These are phyloP conservation scores for Ophiostoma australiae DNA, from an alignment of 2,329 filamentous ascomycete species.

Conservation along the genomic window DNA sequence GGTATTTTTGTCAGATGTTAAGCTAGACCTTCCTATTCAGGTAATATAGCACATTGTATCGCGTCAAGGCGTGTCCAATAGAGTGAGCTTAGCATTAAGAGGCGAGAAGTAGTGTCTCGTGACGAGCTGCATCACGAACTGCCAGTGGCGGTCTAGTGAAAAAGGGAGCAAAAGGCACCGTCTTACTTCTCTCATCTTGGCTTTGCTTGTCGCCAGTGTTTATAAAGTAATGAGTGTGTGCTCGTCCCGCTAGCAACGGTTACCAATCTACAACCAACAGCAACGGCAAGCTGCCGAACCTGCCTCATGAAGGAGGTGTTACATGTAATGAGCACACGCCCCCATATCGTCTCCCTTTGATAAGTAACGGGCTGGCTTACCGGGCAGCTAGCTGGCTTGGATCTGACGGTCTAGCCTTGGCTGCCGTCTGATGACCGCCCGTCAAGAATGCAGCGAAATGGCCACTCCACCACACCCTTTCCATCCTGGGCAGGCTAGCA, in stretches of 20 bases:
- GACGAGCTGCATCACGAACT: background rate
- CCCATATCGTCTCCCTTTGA: background rate
- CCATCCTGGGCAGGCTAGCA: conserved; percentile 5
- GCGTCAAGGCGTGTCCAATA: background rate
- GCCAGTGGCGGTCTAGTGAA: background rate
- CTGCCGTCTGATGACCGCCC: background rate
- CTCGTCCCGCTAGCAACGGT: too few relatives aligned
- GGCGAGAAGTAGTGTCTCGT: background rate
- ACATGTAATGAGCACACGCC: background rate
- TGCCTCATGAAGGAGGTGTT: background rate
- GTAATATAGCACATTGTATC: conserved; percentile 5
- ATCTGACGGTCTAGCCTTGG: conserved; percentile 3
- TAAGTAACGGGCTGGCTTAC: background rate
- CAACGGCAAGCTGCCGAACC: background rate
- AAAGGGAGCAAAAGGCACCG: background rate
- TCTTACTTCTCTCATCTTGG: background rate
- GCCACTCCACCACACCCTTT: conserved; percentile 5
- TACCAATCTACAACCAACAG: background rate
- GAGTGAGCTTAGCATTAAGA: background rate
- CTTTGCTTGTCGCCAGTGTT: background rate
- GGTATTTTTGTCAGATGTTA: conserved; percentile 1
- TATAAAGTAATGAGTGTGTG: background rate
- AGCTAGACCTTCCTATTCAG: conserved; percentile 23
- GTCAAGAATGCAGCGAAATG: background rate
- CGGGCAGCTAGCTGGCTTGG: background rate